These are phyloP conservation scores for Aspergillus carlsbadensis DNA, from an alignment of 495 filamentous ascomycete genomes.

Conservation along the genomic window DNA sequence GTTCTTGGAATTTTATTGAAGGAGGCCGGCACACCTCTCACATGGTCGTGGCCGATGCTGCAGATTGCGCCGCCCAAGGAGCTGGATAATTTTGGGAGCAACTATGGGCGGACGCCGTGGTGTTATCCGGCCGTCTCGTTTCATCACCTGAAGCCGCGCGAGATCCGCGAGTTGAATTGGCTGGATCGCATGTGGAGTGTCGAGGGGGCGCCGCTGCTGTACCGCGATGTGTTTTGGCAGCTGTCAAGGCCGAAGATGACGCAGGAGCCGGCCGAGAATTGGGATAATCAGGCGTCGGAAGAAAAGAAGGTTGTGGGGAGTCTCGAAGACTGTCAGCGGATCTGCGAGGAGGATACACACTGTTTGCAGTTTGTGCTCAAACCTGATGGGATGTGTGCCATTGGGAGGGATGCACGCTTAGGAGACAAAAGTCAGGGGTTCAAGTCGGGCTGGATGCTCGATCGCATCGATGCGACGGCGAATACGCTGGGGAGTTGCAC, in stretches of 20 bases:
- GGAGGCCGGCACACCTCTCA: conserved; percentile 32
- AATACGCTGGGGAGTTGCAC: conserved; percentile 20
- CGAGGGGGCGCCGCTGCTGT: conserved; percentile 7
- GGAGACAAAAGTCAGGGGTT: conserved; percentile 18
- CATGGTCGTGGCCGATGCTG: conserved; percentile 40
- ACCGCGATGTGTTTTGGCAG: conserved; percentile 15
- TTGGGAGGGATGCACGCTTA: conserved; percentile 20
- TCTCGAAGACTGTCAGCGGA: conserved; percentile 33
- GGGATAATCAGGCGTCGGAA: conserved; percentile 29
- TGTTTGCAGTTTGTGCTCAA: conserved; percentile 42
- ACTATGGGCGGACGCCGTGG: conserved; percentile 40
- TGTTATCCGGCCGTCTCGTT: conserved; percentile 48
- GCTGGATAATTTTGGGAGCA: conserved; percentile 39
- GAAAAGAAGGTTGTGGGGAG: conserved; percentile 11
- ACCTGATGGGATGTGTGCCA: conserved; percentile 28
- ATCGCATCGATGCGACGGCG: conserved; percentile 26
- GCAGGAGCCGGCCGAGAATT: conserved; percentile 20
- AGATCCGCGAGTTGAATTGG: conserved; percentile 35
- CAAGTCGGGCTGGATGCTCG: conserved; percentile 31
- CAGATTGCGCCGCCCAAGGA: conserved; percentile 33
- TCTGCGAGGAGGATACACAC: conserved; percentile 30
- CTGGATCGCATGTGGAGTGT: conserved; percentile 45
- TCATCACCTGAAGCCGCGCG: conserved; percentile 45
- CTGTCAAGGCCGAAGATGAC: conserved; percentile 4
- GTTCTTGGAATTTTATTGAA: conserved; percentile 44